Evolutionary conservation across 257 asterid species (phyloP).

Genomic region (Salvia miltiorrhiza): DNA sequence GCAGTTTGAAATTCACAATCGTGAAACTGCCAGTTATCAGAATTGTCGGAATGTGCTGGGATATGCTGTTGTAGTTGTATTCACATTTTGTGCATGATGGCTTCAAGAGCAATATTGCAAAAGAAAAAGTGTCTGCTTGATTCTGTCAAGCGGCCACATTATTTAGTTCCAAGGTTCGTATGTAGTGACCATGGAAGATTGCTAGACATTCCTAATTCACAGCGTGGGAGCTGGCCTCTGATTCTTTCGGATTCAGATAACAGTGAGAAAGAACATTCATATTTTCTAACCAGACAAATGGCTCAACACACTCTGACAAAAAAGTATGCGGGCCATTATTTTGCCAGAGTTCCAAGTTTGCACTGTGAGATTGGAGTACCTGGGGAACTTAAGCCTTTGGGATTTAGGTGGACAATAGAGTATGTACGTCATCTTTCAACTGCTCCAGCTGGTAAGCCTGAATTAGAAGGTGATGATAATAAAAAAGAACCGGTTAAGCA

Average conservation of each 20-base stretch:
- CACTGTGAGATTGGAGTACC: slow-evolving; percentile 30
- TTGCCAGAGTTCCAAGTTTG: too few relatives aligned
- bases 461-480: slow-evolving; percentile 41
- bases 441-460: slow-evolving; percentile 66
- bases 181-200: slow-evolving; percentile 43
- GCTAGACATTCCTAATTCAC: slow-evolving; percentile 35
- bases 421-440: slow-evolving; percentile 61
- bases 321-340: too few relatives aligned
- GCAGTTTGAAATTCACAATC: slow-evolving; percentile 27
- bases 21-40: slow-evolving; percentile 27
- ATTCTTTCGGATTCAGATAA: slow-evolving; percentile 34
- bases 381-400: too few relatives aligned
- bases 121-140: slow-evolving; percentile 51
- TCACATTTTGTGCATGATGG: slow-evolving; percentile 46
- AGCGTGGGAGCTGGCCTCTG: slow-evolving; percentile 35
- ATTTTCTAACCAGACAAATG: slow-evolving; percentile 26
- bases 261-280: slow-evolving; percentile 32
- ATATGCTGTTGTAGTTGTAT: slow-evolving; percentile 37
- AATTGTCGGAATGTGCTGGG: slow-evolving; percentile 24
- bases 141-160: slow-evolving; percentile 37
- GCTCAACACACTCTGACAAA: slow-evolving; percentile 21
- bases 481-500: slow-evolving; percentile 53
- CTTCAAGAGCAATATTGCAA: slow-evolving; percentile 71
- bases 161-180: slow-evolving; percentile 39
- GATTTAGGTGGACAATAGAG: too few relatives aligned